Evolutionary conservation across 2,329 filamentous ascomycete species (phyloP).

Genomic region (Phialophora chinensis): DNA sequence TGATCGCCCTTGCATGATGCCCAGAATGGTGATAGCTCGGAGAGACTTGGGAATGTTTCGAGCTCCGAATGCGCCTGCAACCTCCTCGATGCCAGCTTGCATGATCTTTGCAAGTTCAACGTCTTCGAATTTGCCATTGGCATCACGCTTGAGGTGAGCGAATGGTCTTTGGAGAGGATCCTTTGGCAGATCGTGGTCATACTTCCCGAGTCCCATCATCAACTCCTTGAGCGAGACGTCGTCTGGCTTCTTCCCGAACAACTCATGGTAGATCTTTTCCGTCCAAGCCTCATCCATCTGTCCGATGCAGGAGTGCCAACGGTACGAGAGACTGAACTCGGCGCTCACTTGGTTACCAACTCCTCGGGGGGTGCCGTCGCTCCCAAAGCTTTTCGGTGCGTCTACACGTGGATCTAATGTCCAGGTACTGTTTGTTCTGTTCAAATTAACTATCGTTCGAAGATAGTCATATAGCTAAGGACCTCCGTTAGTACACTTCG

Average conservation of each 20-base stretch:
- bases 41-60: slow-evolving; percentile 76
- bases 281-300: slow-evolving; percentile 81
- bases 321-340: slow-evolving; percentile 86
- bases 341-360: slow-evolving; percentile 82
- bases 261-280: slow-evolving; percentile 67
- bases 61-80: slow-evolving; percentile 68
- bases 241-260: slow-evolving; percentile 66
- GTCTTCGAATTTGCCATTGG: slow-evolving; percentile 73
- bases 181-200: slow-evolving; percentile 64
- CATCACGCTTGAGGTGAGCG: slow-evolving; percentile 66
- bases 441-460: slow-evolving; percentile 75
- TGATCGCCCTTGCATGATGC: slow-evolving; percentile 75
- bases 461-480: slow-evolving; percentile 66
- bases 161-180: slow-evolving; percentile 75
- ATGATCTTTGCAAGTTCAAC: slow-evolving; percentile 76
- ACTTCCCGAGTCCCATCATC: slow-evolving; percentile 66
- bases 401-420: slow-evolving; percentile 77
- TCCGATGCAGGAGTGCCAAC: slow-evolving; percentile 81
- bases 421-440: slow-evolving; percentile 76
- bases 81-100: slow-evolving; percentile 72
- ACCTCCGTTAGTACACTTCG: background rate
- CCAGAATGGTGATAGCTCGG: slow-evolving; percentile 77
- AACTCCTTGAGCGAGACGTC: slow-evolving; percentile 67
- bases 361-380: slow-evolving; percentile 68
- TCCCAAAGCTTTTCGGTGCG: slow-evolving; percentile 64